Base-by-base conservation (phyloP, 768 basidiomycete species). In the Boletus bicolor region DNA sequence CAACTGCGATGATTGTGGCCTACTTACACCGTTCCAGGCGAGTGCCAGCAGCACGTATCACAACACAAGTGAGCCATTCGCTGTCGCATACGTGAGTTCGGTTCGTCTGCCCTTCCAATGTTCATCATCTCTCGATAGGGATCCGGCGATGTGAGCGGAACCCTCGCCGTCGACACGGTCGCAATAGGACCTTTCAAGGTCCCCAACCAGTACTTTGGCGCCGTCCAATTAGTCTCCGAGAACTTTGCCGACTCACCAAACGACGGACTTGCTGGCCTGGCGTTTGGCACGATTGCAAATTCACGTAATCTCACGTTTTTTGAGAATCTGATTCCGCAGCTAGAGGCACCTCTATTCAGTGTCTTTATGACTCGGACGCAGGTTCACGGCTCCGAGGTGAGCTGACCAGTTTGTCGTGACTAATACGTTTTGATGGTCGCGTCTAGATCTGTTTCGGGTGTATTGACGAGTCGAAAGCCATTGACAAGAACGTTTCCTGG, bases 191-290 rank as follows among this genome's bases (percentile, higher is more conserved):
- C 72, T 8, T 68, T 85, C 12, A 58, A 67, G 12, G 75, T 85
- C 28, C 39, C 59, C 5, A 64, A 75, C 21, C 86, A 86, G 67
- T 71, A 75, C n/a, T 83, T 89, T 61, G 82, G 84, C 30, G 79
- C 79, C 6, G 82, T 82, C 48, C 62, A 51, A 19, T 63, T 69
- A 4, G 75, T 77, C 49, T 81, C 82, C 0, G 61, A 69, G 6
- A 82, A 82, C 61, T 84, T 87, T 67, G 68, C 71, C 35, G 61
- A 63, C 38, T 72, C 75, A 17, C 84, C 85, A 8, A 82, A 76
- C 55, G 77, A 77, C 44, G 87, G 86, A 11, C 72, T 87, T 11
- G 65, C 85, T 7, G 86, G 86, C 26, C 68, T 88, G 64, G 85
- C 82, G 11, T 89, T 88, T 60, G 71, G 81, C 36, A 71, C 77